phyloP scores from a whole-genome alignment of 2,329 filamentous ascomycete species.

The Aspergillus sp. region DNA sequence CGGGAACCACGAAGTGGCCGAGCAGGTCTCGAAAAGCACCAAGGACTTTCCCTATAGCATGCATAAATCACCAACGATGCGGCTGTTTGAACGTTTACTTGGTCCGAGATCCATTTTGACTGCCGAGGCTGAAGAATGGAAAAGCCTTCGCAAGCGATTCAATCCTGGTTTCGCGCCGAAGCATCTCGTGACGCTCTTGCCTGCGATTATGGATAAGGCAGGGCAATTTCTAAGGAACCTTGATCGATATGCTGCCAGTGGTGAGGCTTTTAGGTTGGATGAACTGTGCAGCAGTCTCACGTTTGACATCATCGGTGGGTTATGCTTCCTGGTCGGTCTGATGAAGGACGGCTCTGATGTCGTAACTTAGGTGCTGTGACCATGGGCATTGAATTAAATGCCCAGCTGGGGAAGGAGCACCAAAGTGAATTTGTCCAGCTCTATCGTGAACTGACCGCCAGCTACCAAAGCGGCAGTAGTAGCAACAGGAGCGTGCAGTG shows the following conservation, averaged over 20 bases:
- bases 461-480: conserved; percentile 1
- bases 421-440: conserved; percentile 15
- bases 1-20: conserved; percentile 12
- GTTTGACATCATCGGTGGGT: conserved; percentile 27
- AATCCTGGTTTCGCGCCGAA: conserved; percentile 25
- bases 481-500: neutral
- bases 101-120: conserved; percentile 7
- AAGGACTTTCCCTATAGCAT: conserved; percentile 13
- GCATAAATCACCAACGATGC: conserved; percentile 5
- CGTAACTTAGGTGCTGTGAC: conserved; percentile 7
- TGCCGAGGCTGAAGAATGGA: conserved; percentile 17
- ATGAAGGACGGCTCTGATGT: neutral
- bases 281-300: conserved; percentile 20
- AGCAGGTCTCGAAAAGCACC: conserved; percentile 9
- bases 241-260: conserved; percentile 9
- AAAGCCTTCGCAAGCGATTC: conserved; percentile 22
- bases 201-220: conserved; percentile 21
- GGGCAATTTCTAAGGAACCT: conserved; percentile 17
- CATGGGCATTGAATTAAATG: conserved; percentile 16
- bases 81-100: conserved; percentile 1
- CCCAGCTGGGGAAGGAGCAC: conserved; percentile 10
- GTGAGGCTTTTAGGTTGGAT: conserved; percentile 20
- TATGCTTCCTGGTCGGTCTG: neutral
- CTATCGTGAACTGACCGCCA: conserved; percentile 14
- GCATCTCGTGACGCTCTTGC: conserved; percentile 21